phyloP scores from a whole-genome alignment of 164 flowering plant species.

The Tinospora cordifolia region DNA sequence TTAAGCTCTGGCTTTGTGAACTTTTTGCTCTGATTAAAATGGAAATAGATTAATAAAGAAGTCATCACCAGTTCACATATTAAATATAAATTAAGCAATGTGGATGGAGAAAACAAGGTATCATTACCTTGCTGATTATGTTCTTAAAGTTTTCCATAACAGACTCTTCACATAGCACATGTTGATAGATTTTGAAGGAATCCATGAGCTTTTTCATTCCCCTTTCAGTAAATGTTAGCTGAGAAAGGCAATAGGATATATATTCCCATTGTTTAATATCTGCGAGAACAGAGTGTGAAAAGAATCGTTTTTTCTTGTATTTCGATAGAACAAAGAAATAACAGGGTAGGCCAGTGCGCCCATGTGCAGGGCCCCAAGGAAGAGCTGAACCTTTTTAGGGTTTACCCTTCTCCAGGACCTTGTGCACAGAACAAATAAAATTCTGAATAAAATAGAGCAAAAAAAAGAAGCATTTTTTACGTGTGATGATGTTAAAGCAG shows the following conservation, averaged over 20 bases:
- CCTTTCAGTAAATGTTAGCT: slow-evolving; percentile 84
- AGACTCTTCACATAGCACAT: slow-evolving; percentile 62
- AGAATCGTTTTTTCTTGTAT: too few relatives aligned
- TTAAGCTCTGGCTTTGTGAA: slow-evolving; percentile 90
- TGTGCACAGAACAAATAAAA: too few relatives aligned
- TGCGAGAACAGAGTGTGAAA: slow-evolving; percentile 28
- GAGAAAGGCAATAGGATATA: slow-evolving; percentile 89
- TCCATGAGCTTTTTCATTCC: slow-evolving; percentile 89
- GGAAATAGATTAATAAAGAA: slow-evolving; percentile 6
- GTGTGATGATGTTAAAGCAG: neutral
- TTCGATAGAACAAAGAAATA: too few relatives aligned
- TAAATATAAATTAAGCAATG: neutral
- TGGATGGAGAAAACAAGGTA: neutral
- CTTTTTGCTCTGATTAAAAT: slow-evolving; percentile 59
- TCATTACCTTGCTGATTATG: slow-evolving; percentile 76
- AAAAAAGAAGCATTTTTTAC: too few relatives aligned
- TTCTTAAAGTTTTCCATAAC: slow-evolving; percentile 75
- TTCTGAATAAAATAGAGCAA: too few relatives aligned
- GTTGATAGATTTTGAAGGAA: slow-evolving; percentile 74
- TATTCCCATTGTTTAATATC: slow-evolving; percentile 82
- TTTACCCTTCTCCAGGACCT: too few relatives aligned
- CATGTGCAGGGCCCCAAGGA: too few relatives aligned
- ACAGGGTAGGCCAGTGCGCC: too few relatives aligned
- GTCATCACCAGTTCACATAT: neutral
- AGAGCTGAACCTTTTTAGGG: too few relatives aligned